A percentile compares a stretch with the other conserved stretches of the same genome.
Evolutionary conservation across 1,139 yeast genomes (phyloP).

Genomic region (Lodderomyces pseudojiufengensis): DNA sequence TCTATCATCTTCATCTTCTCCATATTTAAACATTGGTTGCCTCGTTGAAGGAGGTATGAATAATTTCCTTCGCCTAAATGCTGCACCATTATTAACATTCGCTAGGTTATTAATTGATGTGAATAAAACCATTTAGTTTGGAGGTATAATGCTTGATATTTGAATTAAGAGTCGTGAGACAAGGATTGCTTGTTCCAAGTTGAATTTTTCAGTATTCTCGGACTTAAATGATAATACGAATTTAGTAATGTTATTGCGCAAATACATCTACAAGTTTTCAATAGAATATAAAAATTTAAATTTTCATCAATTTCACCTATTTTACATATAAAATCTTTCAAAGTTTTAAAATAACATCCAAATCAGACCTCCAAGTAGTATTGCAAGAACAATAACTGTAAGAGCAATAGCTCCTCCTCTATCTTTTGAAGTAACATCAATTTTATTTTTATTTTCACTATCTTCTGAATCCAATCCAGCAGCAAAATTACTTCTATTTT

Average conservation of each 20-base stretch:
- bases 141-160: no score
- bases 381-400: conserved; percentile 40
- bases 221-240: no score
- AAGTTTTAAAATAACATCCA: conserved; percentile 42
- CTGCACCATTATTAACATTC: conserved; percentile 35
- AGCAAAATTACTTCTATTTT: conserved; percentile 40
- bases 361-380: conserved; percentile 36
- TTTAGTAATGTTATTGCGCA: no score
- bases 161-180: no score
- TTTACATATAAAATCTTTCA: neutral
- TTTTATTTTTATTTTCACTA: conserved; percentile 26
- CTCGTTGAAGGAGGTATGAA: conserved; percentile 73
- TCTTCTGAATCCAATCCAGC: conserved; percentile 40
- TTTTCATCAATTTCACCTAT: neutral
- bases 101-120: conserved; percentile 40
- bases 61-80: conserved; percentile 37
- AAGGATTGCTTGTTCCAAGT: no score
- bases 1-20: conserved; percentile 59
- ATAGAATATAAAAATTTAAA: no score
- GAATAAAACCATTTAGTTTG: conserved; percentile 42
- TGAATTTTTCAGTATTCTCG: no score
- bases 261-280: no score
- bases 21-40: conserved; percentile 62
- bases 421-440: conserved; percentile 34
- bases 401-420: conserved; percentile 49